Base-by-base conservation (phyloP, 176 grass and related monocot species). In the Zizania latifolia region DNA sequence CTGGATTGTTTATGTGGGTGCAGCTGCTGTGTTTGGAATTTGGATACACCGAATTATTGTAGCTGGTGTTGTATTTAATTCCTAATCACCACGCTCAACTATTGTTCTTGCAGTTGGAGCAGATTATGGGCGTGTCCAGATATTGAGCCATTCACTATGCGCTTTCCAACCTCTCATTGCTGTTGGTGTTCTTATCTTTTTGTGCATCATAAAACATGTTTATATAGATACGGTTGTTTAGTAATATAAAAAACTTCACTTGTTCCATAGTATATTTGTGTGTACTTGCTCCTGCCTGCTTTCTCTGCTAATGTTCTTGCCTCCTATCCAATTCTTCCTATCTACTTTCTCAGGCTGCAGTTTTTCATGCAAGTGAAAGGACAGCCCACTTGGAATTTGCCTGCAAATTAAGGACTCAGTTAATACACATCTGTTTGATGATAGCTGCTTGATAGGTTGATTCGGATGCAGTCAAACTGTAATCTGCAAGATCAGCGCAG, bases 391-490 rank as follows among this genome's bases (percentile, higher is more conserved):
- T 45, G 38, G 54, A 63, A 44, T 8, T 77, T 82, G 32, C 59
- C n/a, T 32, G 17, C n/a, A n/a, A n/a, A n/a, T n/a, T 7, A 74
- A 55, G 36, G 43, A 74, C 40, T n/a, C 28, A 50, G 5, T 24
- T n/a, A 72, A n/a, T 24, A 12, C 9, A 15, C 24, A 26, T 33
- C 39, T 78, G 2, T 19, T 14, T 41, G 35, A 21, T 33, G 3
- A n/a, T n/a, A 28, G 10, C 75, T 57, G 27, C 36, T 75, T n/a
- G n/a, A n/a, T n/a, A n/a, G n/a, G n/a, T n/a, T n/a, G n/a, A n/a
- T n/a, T n/a, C n/a, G n/a, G n/a, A n/a, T n/a, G 54, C 75, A 79
- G 81, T 75, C 80, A 83, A 83, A 79, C 53, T 16, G 61, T 54
- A 38, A 64, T 83, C 51, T 78, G 50, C 19, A 44, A 59, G 38